Percentiles rank a stretch among this genome's conserved stretches.
Conservation (phyloP, 495 filamentous ascomycete genomes). For the Hypoxylon perforatum region DNA sequence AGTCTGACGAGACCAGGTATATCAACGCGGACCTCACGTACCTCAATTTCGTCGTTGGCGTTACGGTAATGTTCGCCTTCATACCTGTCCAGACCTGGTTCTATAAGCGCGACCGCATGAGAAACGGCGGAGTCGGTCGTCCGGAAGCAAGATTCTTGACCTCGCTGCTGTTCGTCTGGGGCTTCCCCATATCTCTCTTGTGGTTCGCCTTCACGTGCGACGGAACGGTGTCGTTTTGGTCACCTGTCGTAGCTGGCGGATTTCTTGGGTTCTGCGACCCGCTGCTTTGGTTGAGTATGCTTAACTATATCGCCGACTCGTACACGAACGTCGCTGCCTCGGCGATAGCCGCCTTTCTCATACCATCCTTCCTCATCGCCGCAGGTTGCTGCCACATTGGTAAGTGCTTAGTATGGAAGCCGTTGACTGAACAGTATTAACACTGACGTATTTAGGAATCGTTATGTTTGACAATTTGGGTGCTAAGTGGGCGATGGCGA, state of each 20-base stretch:
- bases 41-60: slow-evolving; percentile 53
- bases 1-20: slow-evolving; percentile 35
- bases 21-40: slow-evolving; percentile 52
- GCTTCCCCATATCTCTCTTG: slow-evolving; percentile 51
- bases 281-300: slow-evolving; percentile 51
- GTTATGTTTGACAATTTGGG: slow-evolving; percentile 51
- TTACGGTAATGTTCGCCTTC: slow-evolving; percentile 50
- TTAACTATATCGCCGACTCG: slow-evolving; percentile 54
- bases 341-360: slow-evolving; percentile 54
- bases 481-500: slow-evolving; percentile 53
- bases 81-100: slow-evolving; percentile 53
- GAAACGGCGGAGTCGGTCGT: slow-evolving; percentile 41
- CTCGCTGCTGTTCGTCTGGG: slow-evolving; percentile 50
- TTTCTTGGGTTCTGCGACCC: slow-evolving; percentile 52
- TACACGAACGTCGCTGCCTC: slow-evolving; percentile 53
- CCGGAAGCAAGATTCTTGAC: slow-evolving; percentile 54
- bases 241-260: slow-evolving; percentile 49
- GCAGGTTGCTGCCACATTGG: slow-evolving; percentile 52
- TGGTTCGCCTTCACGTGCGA: slow-evolving; percentile 54
- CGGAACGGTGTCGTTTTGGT: slow-evolving; percentile 52
- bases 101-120: slow-evolving; percentile 47
- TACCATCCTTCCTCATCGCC: slow-evolving; percentile 51
- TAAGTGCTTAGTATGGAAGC: slow-evolving; percentile 7
- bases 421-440: slow-evolving; percentile 7
- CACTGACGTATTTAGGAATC: slow-evolving; percentile 40